Evolutionary conservation across 441 rosid species (phyloP).

Genomic region (Gossypium schwendimanii): DNA sequence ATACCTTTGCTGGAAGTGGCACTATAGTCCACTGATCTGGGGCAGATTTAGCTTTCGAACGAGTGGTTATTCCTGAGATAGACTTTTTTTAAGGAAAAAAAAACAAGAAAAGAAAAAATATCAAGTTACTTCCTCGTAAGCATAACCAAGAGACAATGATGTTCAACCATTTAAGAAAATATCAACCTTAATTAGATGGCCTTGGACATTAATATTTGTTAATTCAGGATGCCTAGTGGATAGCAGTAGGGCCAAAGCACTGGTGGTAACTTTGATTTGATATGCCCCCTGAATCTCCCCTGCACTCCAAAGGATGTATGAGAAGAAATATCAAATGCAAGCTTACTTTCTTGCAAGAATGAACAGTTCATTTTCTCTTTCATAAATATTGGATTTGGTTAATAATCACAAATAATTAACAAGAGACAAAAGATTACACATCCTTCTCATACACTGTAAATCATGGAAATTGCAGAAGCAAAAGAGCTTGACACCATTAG

Average conservation of each 20-base stretch:
- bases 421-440: background rate
- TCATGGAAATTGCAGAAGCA: no score
- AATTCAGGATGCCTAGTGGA: slow-evolving; percentile 70
- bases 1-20: slow-evolving; percentile 77
- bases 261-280: slow-evolving; percentile 82
- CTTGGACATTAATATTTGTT: slow-evolving; percentile 68
- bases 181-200: slow-evolving; percentile 59
- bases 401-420: background rate
- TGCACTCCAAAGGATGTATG: slow-evolving; percentile 20
- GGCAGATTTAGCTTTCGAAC: slow-evolving; percentile 75
- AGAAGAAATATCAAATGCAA: slow-evolving; percentile 2
- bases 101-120: background rate
- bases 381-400: background rate
- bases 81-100: slow-evolving; percentile 28
- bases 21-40: slow-evolving; percentile 80
- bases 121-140: slow-evolving; percentile 16
- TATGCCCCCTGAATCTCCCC: slow-evolving; percentile 89
- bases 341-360: background rate
- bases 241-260: slow-evolving; percentile 69
- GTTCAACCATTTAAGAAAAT: slow-evolving; percentile 5
- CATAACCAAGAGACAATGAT: background rate
- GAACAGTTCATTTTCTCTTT: background rate
- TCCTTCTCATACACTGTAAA: background rate
- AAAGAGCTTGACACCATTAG: background rate
- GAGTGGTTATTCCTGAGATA: slow-evolving; percentile 73